Evolutionary conservation across 2,329 filamentous ascomycete species (phyloP).

Genomic region (Talaromyces sp.): DNA sequence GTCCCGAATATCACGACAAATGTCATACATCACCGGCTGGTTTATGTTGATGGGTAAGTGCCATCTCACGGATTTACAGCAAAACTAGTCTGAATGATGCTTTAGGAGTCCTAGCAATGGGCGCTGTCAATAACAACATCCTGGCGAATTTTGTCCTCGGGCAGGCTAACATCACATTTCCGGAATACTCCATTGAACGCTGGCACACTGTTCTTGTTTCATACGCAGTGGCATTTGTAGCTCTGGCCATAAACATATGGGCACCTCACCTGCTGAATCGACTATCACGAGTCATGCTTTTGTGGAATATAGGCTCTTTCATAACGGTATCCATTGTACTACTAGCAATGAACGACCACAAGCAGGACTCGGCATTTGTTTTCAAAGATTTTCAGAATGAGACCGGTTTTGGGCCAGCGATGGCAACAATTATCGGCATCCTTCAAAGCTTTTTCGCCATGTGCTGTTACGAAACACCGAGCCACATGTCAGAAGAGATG

Average conservation of each 20-base stretch:
- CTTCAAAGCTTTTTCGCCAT: constrained; percentile 51
- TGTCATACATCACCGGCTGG: constrained; percentile 44
- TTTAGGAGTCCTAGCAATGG: constrained; percentile 46
- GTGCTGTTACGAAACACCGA: constrained; percentile 45
- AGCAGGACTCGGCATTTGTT: constrained; percentile 50
- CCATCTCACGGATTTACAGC: neutral
- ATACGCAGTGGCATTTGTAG: constrained; percentile 43
- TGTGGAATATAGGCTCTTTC: constrained; percentile 51
- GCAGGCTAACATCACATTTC: constrained; percentile 48
- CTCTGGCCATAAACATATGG: constrained; percentile 45
- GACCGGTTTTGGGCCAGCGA: constrained; percentile 46
- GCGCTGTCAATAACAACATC: constrained; percentile 50
- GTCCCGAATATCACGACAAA: constrained; percentile 35
- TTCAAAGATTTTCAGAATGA: constrained; percentile 51
- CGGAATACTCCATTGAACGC: constrained; percentile 46
- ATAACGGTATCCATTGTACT: constrained; percentile 48
- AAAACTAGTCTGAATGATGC: neutral
- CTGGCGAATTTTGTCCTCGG: constrained; percentile 52
- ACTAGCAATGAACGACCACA: constrained; percentile 49
- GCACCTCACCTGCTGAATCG: constrained; percentile 46
- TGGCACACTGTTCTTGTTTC: constrained; percentile 53
- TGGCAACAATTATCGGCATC: constrained; percentile 49
- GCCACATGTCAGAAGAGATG: constrained; percentile 54
- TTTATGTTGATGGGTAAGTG: constrained; percentile 43
- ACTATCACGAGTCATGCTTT: constrained; percentile 44